Evolutionary conservation across 345 rosid genomes (phyloP), one percentile per base, ranked within the genome.

Genomic region (Orychophragmus violaceus): DNA sequence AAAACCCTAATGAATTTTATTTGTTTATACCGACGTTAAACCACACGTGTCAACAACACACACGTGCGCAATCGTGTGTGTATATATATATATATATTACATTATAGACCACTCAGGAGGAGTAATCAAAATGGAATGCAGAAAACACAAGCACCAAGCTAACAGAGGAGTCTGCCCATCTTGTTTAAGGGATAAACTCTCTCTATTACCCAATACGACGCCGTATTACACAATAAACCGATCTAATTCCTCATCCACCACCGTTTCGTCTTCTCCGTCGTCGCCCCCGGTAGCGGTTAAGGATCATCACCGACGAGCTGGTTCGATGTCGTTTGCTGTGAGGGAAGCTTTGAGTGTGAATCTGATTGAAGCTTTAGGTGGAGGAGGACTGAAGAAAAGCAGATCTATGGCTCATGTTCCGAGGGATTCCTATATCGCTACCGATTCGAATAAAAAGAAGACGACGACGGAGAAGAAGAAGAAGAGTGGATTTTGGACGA

Each of bases 351-450:
- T 41, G 46, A 41, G 46, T 48, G 74, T 72, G 25, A 39, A 52
- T 29, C 12, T 66, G 37, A 60, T 51, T 11, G 77, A 74, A 33
- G 58, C 32, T 27, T n/a, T n/a, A n/a, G n/a, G n/a, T n/a, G n/a
- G n/a, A n/a, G n/a, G n/a, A n/a, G 85, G 82, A 17, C 68, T 91
- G 72, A 88, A 74, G 87, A 91, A 91, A 80, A 88, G 97, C 54
- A 80, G 88, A 73, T 91, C 97, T 42, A 50, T 84, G 68, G 88
- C 86, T 66, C 74, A 73, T 33, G 81, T 55, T 62, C 68, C 87
- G 0, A 80, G 74, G 42, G 76, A 35, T 32, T 70, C 18, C 2
- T 82, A 69, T 22, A 75, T 74, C 27, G 68, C 16, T 22, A 61
- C 46, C 60, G n/a, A n/a, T n/a, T n/a, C n/a, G n/a, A n/a, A n/a